Base-by-base conservation (phyloP, 495 filamentous ascomycete species). In the Emericellopsis terricola region DNA sequence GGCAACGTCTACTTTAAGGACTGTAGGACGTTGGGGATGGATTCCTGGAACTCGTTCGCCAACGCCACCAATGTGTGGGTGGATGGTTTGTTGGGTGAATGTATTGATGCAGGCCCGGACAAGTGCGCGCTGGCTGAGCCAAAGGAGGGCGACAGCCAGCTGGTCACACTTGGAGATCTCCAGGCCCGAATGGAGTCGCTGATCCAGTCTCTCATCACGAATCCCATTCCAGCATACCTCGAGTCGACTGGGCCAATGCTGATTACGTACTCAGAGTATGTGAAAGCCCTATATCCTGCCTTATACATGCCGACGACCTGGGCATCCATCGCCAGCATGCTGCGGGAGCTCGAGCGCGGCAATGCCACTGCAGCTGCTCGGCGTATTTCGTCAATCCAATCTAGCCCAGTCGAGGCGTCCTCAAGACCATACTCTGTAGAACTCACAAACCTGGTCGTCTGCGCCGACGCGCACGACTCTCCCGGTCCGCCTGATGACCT, bases 1-100 rank as follows among this genome's bases (percentile, higher is more conserved):
- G 62, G 60, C 14, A 60, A 60, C 3, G 62, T 64, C 33, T 63
- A 67, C 31, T 56, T 65, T 3, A 53, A 53, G 31, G 58, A 66
- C 34, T 64, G 67, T 37, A 51, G 60, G 19, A 41, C 54, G 15
- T 45, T 60, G 4, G 59, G 54, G 16, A 58, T 58, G 3, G 60
- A 60, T 40, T 58, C 55, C 9, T 60, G 52, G 51, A 55, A 51
- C 13, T 52, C 58, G n/a, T 41, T 64, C 15, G 60, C 62, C 27
- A 62, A 64, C 35, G 52, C 42, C 8, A 64, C 60, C 4, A 44
- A 64, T 37, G 58, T 55, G 7, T 64, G 57, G 57, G 51, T 42
- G 15, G 60, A 64, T 33, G 60, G 60, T 16, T 62, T 64, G 38
- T 42, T 64, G 13, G 58, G 60, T 16, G 58, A 64, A 34, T 64